phyloP scores from a whole-genome alignment of 1,139 yeast genomes.

The Suhomyces bribrorum region DNA sequence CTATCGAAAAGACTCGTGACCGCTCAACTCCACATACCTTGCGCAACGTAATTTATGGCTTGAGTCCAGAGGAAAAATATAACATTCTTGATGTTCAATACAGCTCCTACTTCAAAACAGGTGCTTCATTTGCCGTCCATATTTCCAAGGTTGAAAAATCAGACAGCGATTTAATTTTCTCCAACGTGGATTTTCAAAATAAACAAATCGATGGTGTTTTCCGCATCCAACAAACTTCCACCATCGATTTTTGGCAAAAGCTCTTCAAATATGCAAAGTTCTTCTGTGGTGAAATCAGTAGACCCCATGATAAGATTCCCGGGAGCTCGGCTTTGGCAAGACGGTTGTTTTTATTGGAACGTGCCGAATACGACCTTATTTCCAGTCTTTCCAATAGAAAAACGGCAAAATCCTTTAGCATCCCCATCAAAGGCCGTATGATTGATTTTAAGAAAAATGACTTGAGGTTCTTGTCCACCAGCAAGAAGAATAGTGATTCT shows the following conservation, averaged over 20 bases:
- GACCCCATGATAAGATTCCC: slow-evolving; percentile 5
- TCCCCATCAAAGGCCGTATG: slow-evolving; percentile 26
- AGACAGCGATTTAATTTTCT: slow-evolving; percentile 20
- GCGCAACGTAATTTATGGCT: background rate
- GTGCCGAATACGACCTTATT: slow-evolving; percentile 8
- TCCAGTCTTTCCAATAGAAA: slow-evolving; percentile 1
- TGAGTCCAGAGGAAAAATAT: slow-evolving; percentile 19
- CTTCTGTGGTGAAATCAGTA: slow-evolving; percentile 10
- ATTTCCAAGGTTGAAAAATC: slow-evolving; percentile 11
- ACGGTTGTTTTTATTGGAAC: slow-evolving; percentile 11
- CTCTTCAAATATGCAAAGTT: slow-evolving; percentile 8
- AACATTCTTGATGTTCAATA: slow-evolving; percentile 24
- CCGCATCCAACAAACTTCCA: slow-evolving; percentile 1
- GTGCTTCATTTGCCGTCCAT: slow-evolving; percentile 20
- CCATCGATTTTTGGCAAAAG: slow-evolving; percentile 6
- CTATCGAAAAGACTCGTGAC: too few species aligned
- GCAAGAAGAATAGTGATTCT: slow-evolving; percentile 3
- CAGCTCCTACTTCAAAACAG: slow-evolving; percentile 21
- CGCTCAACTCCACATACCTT: too few species aligned
- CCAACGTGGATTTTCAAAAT: slow-evolving; percentile 23
- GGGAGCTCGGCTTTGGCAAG: slow-evolving; percentile 9
- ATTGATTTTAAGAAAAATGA: slow-evolving; percentile 41
- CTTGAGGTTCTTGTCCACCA: slow-evolving; percentile 29
- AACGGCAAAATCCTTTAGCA: background rate
- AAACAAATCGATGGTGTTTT: slow-evolving; percentile 24